A percentile compares a stretch with the other conserved stretches of the same genome.
phyloP scores from a whole-genome alignment of 2,329 filamentous ascomycete species.

The Lasiodiplodia citricola region DNA sequence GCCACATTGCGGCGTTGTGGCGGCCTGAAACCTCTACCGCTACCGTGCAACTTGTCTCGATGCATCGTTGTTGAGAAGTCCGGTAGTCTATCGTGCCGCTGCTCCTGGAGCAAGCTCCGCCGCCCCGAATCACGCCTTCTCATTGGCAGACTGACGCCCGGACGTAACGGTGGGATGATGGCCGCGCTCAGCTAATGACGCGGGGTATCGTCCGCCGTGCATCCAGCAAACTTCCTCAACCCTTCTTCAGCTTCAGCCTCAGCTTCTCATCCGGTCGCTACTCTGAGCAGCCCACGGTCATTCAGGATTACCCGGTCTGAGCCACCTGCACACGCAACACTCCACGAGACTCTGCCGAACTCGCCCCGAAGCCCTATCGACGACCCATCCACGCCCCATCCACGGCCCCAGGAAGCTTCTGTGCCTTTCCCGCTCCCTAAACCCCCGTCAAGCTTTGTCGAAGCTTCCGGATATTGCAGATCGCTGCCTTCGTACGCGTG shows the following conservation, averaged over 20 bases:
- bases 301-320: background rate
- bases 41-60: background rate
- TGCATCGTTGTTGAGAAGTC: too few species aligned
- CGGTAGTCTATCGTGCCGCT: too few species aligned
- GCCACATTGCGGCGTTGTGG: background rate
- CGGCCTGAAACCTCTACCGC: background rate
- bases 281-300: background rate
- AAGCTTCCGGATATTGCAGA: constrained; percentile 17
- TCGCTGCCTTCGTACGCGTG: constrained; percentile 8
- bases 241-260: background rate
- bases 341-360: background rate
- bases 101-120: too few species aligned
- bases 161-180: background rate
- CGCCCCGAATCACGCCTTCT: background rate
- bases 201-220: constrained; percentile 3
- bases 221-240: background rate
- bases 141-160: background rate
- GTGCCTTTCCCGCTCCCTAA: background rate
- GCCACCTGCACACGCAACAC: background rate
- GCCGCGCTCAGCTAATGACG: background rate
- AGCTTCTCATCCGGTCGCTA: background rate
- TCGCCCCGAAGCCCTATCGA: background rate
- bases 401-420: background rate
- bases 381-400: background rate
- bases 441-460: constrained; percentile 1